Base-by-base conservation (phyloP, 768 basidiomycete genomes). In the Suillus plorans region DNA sequence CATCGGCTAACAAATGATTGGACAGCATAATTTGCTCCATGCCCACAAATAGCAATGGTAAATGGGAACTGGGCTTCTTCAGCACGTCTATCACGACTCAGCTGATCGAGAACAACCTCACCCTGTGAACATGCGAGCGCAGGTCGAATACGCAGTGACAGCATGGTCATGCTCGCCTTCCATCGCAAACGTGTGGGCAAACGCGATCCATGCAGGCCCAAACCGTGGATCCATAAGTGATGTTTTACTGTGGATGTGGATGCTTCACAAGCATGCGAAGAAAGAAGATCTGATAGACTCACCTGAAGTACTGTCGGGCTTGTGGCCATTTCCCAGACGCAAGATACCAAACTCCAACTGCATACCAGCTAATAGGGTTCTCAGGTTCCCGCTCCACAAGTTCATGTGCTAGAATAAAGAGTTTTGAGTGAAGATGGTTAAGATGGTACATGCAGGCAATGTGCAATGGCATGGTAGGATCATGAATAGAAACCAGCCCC, bases 101-200 rank as follows among this genome's bases (percentile, higher is more conserved):
- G 50, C 7, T 31, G 58, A 59, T 59, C 41, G 39, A n/a, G 60
- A 47, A 45, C n/a, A 52, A 13, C 70, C 85, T 60, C 73, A 95
- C 93, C 97, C 97, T 65, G 91, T 92, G 74, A 98, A 98, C 82
- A 99, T 89, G 42, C 97, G 82, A 5, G 95, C 93, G 64, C 94
- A 95, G 0, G 97, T 99, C 28, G 97, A 98, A 76, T 99, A 99
- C 2, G 97, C 97, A 0, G 95, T 98, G 53, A 99, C 94, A 3
- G 97, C 97, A 71, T 98, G 96, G 70, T 99, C 97, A 79, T 99
- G 97, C 75, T 99, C 97, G 18, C 96, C 96, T 75, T 99, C 97
- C 69, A 93, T 81, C 2, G 97, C 94, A 79, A 97, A 99, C 0
- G 95, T 95, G 76, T 99, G 97, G 12, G 92, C 97, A 74, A 99